Percentiles rank a stretch among this genome's conserved stretches.
phyloP scores from a whole-genome alignment of 768 basidiomycete genomes.

The Daedaleopsis nitida region DNA sequence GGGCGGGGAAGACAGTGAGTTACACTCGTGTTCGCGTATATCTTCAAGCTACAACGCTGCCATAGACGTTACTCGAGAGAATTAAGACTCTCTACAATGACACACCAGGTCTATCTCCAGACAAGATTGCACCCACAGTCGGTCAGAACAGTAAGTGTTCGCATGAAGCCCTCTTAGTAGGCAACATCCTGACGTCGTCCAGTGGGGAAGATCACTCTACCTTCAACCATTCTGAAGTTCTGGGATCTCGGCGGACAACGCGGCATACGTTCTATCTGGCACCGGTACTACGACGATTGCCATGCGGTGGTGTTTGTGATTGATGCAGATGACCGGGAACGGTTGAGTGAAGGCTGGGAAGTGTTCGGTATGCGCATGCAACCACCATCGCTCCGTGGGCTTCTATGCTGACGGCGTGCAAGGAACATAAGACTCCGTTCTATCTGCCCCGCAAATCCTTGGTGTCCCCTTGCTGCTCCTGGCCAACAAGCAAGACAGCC shows the following conservation, averaged over 20 bases:
- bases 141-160: constrained; percentile 88
- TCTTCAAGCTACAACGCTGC: neutral
- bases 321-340: constrained; percentile 87
- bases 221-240: constrained; percentile 93
- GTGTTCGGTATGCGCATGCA: constrained; percentile 77
- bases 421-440: constrained; percentile 67
- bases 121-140: constrained; percentile 95
- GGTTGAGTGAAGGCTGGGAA: constrained; percentile 93
- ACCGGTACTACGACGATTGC: constrained; percentile 92
- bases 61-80: constrained; percentile 83
- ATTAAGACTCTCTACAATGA: constrained; percentile 93
- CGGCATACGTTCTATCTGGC: constrained; percentile 94
- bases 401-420: constrained; percentile 20
- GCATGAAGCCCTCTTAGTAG: too few relatives aligned
- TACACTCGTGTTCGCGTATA: neutral
- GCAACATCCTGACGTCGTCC: neutral
- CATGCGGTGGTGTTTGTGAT: constrained; percentile 96
- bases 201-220: constrained; percentile 93
- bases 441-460: constrained; percentile 87
- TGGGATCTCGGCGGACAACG: constrained; percentile 97
- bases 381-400: neutral
- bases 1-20: constrained; percentile 86
- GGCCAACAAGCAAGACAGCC: constrained; percentile 95
- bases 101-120: constrained; percentile 82
- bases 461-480: constrained; percentile 88